Evolutionary conservation across 2,329 filamentous ascomycete genomes (phyloP).

Genomic region (Fusarium napiforme): DNA sequence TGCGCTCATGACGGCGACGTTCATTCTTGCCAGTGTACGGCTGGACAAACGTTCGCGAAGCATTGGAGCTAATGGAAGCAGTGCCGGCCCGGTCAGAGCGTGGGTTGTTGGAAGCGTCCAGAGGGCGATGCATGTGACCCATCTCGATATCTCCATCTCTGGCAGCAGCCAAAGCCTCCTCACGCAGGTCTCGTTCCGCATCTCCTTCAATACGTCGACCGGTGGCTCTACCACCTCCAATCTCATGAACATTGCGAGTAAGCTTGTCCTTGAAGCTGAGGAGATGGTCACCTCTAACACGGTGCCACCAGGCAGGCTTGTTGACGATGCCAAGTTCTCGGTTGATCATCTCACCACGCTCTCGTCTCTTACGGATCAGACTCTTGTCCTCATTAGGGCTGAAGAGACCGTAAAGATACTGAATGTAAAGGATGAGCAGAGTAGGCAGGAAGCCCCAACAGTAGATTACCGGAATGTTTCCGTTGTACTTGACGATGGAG

Average conservation of each 20-base stretch:
- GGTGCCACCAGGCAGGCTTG: slow-evolving; percentile 75
- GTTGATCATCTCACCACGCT: slow-evolving; percentile 66
- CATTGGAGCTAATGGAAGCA: slow-evolving; percentile 35
- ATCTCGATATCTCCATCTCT: slow-evolving; percentile 54
- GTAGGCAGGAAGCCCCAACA: slow-evolving; percentile 70
- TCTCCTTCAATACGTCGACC: slow-evolving; percentile 54
- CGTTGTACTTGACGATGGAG: slow-evolving; percentile 66
- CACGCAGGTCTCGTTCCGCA: slow-evolving; percentile 51
- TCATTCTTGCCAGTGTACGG: slow-evolving; percentile 58
- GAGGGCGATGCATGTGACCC: slow-evolving; percentile 42
- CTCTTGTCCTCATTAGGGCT: slow-evolving; percentile 77
- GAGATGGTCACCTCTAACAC: slow-evolving; percentile 58
- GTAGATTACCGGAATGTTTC: slow-evolving; percentile 66
- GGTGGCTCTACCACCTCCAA: slow-evolving; percentile 61
- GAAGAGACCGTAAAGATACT: slow-evolving; percentile 66
- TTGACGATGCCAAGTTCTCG: slow-evolving; percentile 68
- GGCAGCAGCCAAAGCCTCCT: slow-evolving; percentile 48
- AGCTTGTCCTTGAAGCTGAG: slow-evolving; percentile 63
- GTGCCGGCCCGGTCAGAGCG: slow-evolving; percentile 48
- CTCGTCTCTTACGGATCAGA: slow-evolving; percentile 71
- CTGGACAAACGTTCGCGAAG: slow-evolving; percentile 15
- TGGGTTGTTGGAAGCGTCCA: slow-evolving; percentile 43
- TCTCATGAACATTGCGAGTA: slow-evolving; percentile 64
- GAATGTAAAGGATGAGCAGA: slow-evolving; percentile 66
- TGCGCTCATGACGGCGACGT: slow-evolving; percentile 57